Percentiles rank a stretch among this genome's conserved stretches.
These are phyloP conservation scores for Mycena galericulata DNA, from an alignment of 768 basidiomycete genomes.

Conservation along the genomic window DNA sequence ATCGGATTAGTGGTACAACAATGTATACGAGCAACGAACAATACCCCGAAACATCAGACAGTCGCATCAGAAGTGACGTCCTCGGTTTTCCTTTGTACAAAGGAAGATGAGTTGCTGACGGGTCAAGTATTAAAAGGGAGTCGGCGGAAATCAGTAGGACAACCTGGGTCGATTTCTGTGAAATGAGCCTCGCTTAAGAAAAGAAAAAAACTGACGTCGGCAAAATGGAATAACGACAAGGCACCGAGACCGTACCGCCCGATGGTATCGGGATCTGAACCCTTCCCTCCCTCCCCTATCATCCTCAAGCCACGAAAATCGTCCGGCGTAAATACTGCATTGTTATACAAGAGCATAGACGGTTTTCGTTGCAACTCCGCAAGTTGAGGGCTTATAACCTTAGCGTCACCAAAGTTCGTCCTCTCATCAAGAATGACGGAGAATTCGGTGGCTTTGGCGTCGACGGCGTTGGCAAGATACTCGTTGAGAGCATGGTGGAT, in stretches of 20 bases:
- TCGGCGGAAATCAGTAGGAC: slow-evolving; percentile 39
- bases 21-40: background rate
- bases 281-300: slow-evolving; percentile 43
- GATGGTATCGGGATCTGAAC: slow-evolving; percentile 36
- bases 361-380: slow-evolving; percentile 24
- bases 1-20: background rate
- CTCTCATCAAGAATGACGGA: slow-evolving; percentile 33
- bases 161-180: slow-evolving; percentile 31
- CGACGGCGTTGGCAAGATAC: slow-evolving; percentile 45
- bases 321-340: slow-evolving; percentile 36
- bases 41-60: slow-evolving; percentile 18
- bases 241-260: slow-evolving; percentile 47
- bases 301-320: slow-evolving; percentile 42
- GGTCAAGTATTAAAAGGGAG: slow-evolving; percentile 41
- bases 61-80: slow-evolving; percentile 15
- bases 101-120: slow-evolving; percentile 39
- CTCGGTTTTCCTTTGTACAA: slow-evolving; percentile 21
- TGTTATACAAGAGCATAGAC: slow-evolving; percentile 43
- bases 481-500: slow-evolving; percentile 40
- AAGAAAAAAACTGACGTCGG: slow-evolving; percentile 35
- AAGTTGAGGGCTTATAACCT: slow-evolving; percentile 25
- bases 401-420: slow-evolving; percentile 12
- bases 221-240: slow-evolving; percentile 44
- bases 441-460: slow-evolving; percentile 40
- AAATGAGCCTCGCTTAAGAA: background rate